These are phyloP conservation scores for Apocynum venetum DNA, from an alignment of 257 asterid genomes.

Conservation along the genomic window DNA sequence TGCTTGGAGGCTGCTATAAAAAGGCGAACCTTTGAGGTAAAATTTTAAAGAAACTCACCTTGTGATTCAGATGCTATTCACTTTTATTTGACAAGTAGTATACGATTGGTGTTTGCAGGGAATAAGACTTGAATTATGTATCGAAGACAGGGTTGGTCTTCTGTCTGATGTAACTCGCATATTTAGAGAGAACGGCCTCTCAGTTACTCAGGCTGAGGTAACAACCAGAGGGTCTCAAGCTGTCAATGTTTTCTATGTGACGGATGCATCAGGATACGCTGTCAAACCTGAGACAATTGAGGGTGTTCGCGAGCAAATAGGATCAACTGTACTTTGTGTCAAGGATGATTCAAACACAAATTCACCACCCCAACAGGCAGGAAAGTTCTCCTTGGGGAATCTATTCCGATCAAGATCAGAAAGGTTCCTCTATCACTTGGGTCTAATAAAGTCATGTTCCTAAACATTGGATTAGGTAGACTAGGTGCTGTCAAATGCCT, in stretches of 20 bases:
- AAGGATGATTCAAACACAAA: constrained; percentile 35
- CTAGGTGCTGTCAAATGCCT: constrained; percentile 7
- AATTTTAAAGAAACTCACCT: neutral
- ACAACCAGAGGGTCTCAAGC: constrained; percentile 41
- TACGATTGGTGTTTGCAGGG: constrained; percentile 34
- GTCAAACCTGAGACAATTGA: constrained; percentile 43
- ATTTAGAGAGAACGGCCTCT: constrained; percentile 54
- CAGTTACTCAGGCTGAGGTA: constrained; percentile 52
- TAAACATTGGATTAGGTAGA: constrained; percentile 5
- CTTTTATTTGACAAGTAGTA: neutral
- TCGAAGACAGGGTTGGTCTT: constrained; percentile 47
- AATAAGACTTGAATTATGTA: constrained; percentile 42
- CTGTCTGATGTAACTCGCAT: constrained; percentile 52
- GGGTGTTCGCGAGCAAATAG: constrained; percentile 43
- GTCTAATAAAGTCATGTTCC: constrained; percentile 35
- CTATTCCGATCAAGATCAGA: constrained; percentile 42
- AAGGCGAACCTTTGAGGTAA: constrained; percentile 52
- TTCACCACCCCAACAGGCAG: constrained; percentile 25
- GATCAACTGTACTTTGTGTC: constrained; percentile 34
- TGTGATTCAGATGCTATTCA: neutral
- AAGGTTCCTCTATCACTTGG: constrained; percentile 38
- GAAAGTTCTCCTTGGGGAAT: constrained; percentile 34
- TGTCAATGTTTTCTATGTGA: constrained; percentile 41
- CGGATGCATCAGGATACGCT: constrained; percentile 37
- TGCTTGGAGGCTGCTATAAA: constrained; percentile 57